Base-by-base conservation (phyloP, 2,329 filamentous ascomycete genomes). In the Apiospora saccharicola region DNA sequence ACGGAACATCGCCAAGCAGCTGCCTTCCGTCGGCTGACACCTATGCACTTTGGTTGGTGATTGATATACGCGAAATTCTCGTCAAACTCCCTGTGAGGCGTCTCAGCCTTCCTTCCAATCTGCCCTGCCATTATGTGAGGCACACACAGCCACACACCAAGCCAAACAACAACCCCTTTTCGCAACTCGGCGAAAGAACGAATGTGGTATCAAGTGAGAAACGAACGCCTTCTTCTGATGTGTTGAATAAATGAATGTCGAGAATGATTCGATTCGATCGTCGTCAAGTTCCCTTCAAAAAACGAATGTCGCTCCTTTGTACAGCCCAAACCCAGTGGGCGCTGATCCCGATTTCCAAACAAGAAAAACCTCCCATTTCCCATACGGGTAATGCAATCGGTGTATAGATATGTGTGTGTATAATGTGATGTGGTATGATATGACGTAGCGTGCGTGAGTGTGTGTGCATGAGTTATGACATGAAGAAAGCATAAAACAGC, bases 371-470 rank as follows among this genome's bases (percentile, higher is more conserved):
- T 30, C 26, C 53, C 26, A 34, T 61, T 34, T 19, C 53, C 53
- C 57, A 64, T 41, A 69, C 10, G 34, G 49, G 47, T 41, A 41
- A 70, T 70, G 70, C 51, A 68, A 61, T 57, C 69, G 49, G 49
- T 73, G 72, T 73, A 70, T 72, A 72, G 70, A 69, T 73, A 72
- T 73, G 69, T 43, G 68, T 71, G 53, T 57, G 51, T 61, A 61
- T 61, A 61, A 61, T 37, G 53, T 57, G 51, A 10, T 57, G 19
- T 61, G 53, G 16, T 61, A 64, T 41, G 57, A 64, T 53, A 71
- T 44, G 47, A 37, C 49, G 47, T 53, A 70, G 70, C 70, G 70
- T 53, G 61, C 57, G 47, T 43, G n/a, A 61, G 67, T 64, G 47
- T 57, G 44, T 67, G 8, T 61, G 53, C 16, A 47, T 19, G 51